A percentile compares a stretch with the other conserved stretches of the same genome.
phyloP scores from a whole-genome alignment of 2,329 filamentous ascomycete species.

The Penicillium vulpinum region DNA sequence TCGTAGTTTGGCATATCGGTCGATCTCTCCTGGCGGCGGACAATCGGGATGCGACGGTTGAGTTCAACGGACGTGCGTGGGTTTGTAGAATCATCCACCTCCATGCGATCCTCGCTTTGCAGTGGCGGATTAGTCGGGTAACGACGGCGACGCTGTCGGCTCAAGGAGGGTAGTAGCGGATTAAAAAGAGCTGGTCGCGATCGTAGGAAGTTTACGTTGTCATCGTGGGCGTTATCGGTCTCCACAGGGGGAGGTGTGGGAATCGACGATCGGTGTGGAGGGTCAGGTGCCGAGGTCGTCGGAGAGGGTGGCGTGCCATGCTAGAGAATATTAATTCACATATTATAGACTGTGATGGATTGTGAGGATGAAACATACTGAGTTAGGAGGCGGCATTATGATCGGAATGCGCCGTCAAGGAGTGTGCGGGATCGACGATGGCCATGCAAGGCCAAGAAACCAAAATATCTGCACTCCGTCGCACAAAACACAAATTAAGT shows the following conservation, averaged over 20 bases:
- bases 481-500: not conserved
- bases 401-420: slow-evolving; percentile 17
- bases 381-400: slow-evolving; percentile 39
- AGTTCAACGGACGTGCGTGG: slow-evolving; percentile 38
- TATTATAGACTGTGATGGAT: not conserved
- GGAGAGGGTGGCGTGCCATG: slow-evolving; percentile 32
- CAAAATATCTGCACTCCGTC: too few species aligned
- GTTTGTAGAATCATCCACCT: slow-evolving; percentile 34
- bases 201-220: slow-evolving; percentile 55
- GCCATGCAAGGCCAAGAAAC: slow-evolving; percentile 7
- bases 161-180: slow-evolving; percentile 26
- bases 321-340: slow-evolving; percentile 8
- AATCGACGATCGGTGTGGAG: slow-evolving; percentile 50
- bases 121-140: slow-evolving; percentile 23
- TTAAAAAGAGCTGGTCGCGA: slow-evolving; percentile 34
- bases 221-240: slow-evolving; percentile 47
- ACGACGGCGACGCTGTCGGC: slow-evolving; percentile 36
- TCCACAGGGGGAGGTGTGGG: slow-evolving; percentile 48
- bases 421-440: slow-evolving; percentile 6
- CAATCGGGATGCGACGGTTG: slow-evolving; percentile 44
- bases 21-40: slow-evolving; percentile 42
- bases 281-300: slow-evolving; percentile 37
- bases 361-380: slow-evolving; percentile 35
- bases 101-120: slow-evolving; percentile 38
- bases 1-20: slow-evolving; percentile 55